phyloP scores from a whole-genome alignment of 441 rosid genomes.

The Populus hybrid region DNA sequence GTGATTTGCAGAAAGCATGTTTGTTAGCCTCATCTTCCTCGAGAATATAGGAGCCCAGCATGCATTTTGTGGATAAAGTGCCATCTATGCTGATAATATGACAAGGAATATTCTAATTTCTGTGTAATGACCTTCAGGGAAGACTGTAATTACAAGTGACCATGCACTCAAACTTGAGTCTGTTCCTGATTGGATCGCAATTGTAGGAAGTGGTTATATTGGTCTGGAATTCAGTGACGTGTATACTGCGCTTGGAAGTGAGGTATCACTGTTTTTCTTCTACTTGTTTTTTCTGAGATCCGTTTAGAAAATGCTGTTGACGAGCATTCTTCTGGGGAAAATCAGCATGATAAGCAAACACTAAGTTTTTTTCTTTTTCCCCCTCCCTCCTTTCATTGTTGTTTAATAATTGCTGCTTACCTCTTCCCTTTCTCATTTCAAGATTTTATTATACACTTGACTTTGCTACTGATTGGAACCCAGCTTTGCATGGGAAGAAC shows the following conservation, averaged over 20 bases:
- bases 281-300: neutral
- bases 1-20: neutral
- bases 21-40: neutral
- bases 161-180: constrained; percentile 92
- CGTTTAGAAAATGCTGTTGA: neutral
- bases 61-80: neutral
- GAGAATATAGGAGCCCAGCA: neutral
- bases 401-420: neutral
- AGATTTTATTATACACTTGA: neutral
- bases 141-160: constrained; percentile 96
- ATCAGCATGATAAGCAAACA: neutral
- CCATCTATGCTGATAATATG: neutral
- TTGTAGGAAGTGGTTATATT: constrained; percentile 97
- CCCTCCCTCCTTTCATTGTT: neutral
- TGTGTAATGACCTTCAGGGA: constrained; percentile 48
- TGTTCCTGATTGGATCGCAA: constrained; percentile 97
- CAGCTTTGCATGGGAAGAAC: constrained; percentile 1
- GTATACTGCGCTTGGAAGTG: constrained; percentile 97
- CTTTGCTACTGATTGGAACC: neutral
- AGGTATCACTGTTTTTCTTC: constrained; percentile 40
- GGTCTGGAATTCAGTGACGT: constrained; percentile 99
- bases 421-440: neutral
- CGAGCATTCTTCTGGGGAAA: neutral
- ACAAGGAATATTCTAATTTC: constrained; percentile 7
- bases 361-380: neutral